phyloP scores from a whole-genome alignment of 345 rosid genomes.

The Murraya koenigii region DNA sequence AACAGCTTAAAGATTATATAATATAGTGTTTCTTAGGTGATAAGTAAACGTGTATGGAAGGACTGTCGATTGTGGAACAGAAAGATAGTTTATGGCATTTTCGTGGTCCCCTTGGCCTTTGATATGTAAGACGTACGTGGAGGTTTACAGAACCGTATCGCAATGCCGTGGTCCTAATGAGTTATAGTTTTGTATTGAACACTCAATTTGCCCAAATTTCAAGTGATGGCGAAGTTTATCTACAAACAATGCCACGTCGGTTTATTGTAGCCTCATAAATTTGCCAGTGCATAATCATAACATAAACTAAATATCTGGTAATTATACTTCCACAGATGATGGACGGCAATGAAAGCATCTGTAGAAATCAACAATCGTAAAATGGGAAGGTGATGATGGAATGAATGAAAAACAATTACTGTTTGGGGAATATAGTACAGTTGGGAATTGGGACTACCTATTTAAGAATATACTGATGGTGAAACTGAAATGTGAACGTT shows the following conservation, averaged over 20 bases:
- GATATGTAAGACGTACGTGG: slow-evolving; percentile 12
- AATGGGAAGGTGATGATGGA: slow-evolving; percentile 13
- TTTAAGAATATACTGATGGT: not conserved
- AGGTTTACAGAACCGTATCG: slow-evolving; percentile 12
- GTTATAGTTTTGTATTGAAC: not conserved
- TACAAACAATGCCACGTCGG: slow-evolving; percentile 28
- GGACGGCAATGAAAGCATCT: not conserved
- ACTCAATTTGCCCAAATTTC: not conserved
- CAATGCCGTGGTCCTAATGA: slow-evolving; percentile 26
- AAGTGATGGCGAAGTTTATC: slow-evolving; percentile 44
- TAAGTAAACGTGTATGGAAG: not conserved
- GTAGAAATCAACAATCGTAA: not conserved
- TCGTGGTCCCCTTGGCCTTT: not conserved
- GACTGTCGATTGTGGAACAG: not conserved
- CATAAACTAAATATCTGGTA: not conserved
- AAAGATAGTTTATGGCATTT: not conserved
- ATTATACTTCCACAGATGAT: not conserved
- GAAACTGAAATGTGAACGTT: slow-evolving; percentile 19
- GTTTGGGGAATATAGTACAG: not conserved
- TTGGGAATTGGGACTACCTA: slow-evolving; percentile 7
- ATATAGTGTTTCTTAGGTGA: not conserved
- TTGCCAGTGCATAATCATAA: not conserved
- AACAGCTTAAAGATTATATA: not conserved
- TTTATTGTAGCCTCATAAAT: slow-evolving; percentile 56
- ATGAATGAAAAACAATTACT: not conserved